phyloP scores from a whole-genome alignment of 1,284 basidiomycete genomes.

The Ganoderma sinense region DNA sequence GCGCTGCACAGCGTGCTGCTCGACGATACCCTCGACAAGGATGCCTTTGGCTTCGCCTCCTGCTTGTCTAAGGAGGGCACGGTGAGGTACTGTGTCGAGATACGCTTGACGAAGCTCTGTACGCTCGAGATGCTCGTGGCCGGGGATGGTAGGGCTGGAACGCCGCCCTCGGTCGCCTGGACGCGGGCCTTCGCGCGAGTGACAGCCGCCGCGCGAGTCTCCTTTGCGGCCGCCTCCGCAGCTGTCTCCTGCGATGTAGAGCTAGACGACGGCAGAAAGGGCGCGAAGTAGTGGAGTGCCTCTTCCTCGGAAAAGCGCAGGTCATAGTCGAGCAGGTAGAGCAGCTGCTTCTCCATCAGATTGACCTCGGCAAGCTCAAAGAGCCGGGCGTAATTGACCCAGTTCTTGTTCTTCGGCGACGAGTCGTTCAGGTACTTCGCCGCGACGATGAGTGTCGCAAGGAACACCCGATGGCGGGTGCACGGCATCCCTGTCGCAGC shows the following conservation, averaged over 20 bases:
- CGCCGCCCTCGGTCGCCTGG: conserved; percentile 48
- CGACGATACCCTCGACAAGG: conserved; percentile 38
- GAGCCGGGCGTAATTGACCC: conserved; percentile 83
- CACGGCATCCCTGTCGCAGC: conserved; percentile 79
- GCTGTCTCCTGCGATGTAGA: not conserved
- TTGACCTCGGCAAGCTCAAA: conserved; percentile 86
- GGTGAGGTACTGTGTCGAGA: conserved; percentile 57
- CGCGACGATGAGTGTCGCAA: conserved; percentile 94
- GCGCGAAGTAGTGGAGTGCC: conserved; percentile 66
- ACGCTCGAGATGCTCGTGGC: conserved; percentile 43
- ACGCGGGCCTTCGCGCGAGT: conserved; percentile 66
- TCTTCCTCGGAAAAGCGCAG: conserved; percentile 87
- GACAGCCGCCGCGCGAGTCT: conserved; percentile 61
- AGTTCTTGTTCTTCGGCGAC: conserved; percentile 95
- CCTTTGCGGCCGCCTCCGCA: conserved; percentile 45
- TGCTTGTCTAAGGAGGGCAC: conserved; percentile 33
- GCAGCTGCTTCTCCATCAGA: conserved; percentile 95
- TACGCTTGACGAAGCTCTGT: conserved; percentile 60
- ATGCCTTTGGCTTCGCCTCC: conserved; percentile 30
- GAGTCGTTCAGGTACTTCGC: conserved; percentile 99
- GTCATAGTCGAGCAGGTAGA: conserved; percentile 90
- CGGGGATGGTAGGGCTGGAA: conserved; percentile 41
- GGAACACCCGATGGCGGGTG: conserved; percentile 94
- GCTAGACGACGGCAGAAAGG: conserved; percentile 57
- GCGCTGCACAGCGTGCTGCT: conserved; percentile 48